Evolutionary conservation across 768 basidiomycete genomes (phyloP).

Genomic region (Cyclocybe aegerita): DNA sequence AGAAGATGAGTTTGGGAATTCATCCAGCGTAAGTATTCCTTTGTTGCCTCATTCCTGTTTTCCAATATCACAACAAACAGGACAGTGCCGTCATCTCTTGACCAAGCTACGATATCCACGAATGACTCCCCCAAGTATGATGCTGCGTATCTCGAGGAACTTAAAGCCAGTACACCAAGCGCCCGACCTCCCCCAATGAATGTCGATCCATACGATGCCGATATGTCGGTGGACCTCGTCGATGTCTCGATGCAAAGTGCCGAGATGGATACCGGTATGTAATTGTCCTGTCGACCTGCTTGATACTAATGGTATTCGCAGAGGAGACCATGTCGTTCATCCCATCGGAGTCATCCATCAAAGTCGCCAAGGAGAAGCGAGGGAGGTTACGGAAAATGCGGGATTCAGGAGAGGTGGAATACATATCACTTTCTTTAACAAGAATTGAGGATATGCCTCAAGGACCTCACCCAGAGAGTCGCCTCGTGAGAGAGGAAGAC

Average conservation of each 20-base stretch:
- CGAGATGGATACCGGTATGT: conserved; percentile 27
- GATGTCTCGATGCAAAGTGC: conserved; percentile 35
- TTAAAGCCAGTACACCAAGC: conserved; percentile 75
- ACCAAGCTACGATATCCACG: conserved; percentile 55
- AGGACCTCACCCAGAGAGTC: conserved; percentile 85
- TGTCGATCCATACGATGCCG: conserved; percentile 46
- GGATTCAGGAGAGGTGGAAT: conserved; percentile 59
- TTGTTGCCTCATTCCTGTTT: background rate
- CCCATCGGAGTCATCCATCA: conserved; percentile 70
- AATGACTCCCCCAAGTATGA: conserved; percentile 66
- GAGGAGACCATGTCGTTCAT: conserved; percentile 43
- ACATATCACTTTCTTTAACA: conserved; percentile 73
- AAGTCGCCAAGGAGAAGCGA: conserved; percentile 73
- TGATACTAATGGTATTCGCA: conserved; percentile 12
- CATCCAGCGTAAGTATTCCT: conserved; percentile 43
- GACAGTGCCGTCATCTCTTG: conserved; percentile 46
- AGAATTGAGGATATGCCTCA: conserved; percentile 50
- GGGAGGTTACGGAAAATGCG: conserved; percentile 59
- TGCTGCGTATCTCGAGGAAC: conserved; percentile 68
- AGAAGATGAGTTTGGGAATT: conserved; percentile 57
- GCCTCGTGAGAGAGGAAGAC: conserved; percentile 82
- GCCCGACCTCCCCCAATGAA: conserved; percentile 40
- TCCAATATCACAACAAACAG: conserved; percentile 24
- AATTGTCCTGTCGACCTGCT: background rate
- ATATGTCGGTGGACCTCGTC: conserved; percentile 47